Base-by-base conservation (phyloP, 2,329 filamentous ascomycete genomes). In the Trichoderma oligosporum region DNA sequence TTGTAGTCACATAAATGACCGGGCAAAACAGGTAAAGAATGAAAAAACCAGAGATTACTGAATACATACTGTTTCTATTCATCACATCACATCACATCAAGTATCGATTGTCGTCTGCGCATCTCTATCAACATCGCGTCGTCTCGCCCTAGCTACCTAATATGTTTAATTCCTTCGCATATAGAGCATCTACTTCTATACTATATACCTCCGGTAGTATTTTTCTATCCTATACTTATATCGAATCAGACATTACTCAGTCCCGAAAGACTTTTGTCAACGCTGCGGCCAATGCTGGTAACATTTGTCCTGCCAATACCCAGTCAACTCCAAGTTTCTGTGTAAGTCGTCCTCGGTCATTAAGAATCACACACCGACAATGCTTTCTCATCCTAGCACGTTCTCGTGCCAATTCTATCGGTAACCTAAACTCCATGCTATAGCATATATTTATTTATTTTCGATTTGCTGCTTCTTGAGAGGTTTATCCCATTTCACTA, bases 351-450 rank as follows among this genome's bases (percentile, higher is more conserved):
- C 46, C 25, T 12, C n/a, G 29, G 29, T 14, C n/a, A n/a, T 18
- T 1, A 25, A 36, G n/a, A 16, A 38, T 7, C 47, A 57, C 47
- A 57, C 36, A 46, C 55, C 47, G 31, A 48, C 46, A 52, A 33
- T 18, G 7, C 31, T 14, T 4, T n/a, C 12, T 20, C 16, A 4
- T 11, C n/a, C 2, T 14, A 4, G 0, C 3, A 14, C 12, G 4
- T 3, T 8, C 14, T 1, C 22, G 33, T 29, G n/a, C n/a, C 51
- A 22, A 22, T 16, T 22, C 4, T 5, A 4, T 6, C 11, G n/a
- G n/a, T n/a, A 29, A 8, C 7, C 5, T 18, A 8, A 16, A 18
- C 2, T 1, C 7, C 6, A 12, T 7, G 1, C 20, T 11, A n/a
- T n/a, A n/a, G n/a, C n/a, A n/a, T n/a, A n/a, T n/a, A n/a, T 41